Percentiles rank a stretch among this genome's conserved stretches.
Conservation (phyloP, 352 stramenopile genomes). For the Thraustochytrium sp. region DNA sequence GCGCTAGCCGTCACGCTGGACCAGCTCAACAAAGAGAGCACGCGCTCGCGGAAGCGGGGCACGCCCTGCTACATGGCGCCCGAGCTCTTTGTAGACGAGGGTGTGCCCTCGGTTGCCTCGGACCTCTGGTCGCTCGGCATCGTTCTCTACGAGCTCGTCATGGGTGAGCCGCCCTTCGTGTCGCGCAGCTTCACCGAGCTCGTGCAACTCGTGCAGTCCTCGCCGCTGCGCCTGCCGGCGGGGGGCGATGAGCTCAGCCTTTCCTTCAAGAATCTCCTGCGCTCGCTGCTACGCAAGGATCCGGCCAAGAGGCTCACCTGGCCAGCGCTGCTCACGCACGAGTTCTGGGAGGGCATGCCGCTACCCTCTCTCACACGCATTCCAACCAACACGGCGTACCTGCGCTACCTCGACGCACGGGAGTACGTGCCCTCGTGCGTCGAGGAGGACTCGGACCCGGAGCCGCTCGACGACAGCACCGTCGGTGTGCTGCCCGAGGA, state of each 20-base stretch:
- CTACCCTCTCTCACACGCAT: not conserved
- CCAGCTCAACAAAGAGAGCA: conserved; percentile 64
- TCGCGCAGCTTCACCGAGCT: conserved; percentile 22
- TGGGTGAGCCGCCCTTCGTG: conserved; percentile 46
- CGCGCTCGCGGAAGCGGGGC: conserved; percentile 53
- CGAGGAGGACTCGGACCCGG: conserved; percentile 18
- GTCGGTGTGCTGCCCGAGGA: not conserved
- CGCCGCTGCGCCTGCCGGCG: not conserved
- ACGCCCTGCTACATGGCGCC: conserved; percentile 84
- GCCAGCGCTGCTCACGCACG: conserved; percentile 15
- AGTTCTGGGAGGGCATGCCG: conserved; percentile 21
- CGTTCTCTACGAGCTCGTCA: conserved; percentile 88
- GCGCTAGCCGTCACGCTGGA: conserved; percentile 61
- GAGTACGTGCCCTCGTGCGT: not conserved
- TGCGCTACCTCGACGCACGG: not conserved
- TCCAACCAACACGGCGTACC: not conserved
- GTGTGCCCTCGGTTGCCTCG: conserved; percentile 77
- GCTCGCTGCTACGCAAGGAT: conserved; percentile 24
- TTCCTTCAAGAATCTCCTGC: conserved; percentile 24
- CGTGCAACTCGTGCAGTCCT: not conserved
- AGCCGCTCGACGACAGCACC: not conserved
- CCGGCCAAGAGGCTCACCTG: conserved; percentile 22
- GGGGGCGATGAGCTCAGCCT: not conserved
- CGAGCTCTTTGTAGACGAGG: conserved; percentile 73
- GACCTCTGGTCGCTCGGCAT: conserved; percentile 94